Evolutionary conservation across 1,284 basidiomycete species (phyloP), one percentile per base, ranked within the genome.

Genomic region (Baeospora myosura): DNA sequence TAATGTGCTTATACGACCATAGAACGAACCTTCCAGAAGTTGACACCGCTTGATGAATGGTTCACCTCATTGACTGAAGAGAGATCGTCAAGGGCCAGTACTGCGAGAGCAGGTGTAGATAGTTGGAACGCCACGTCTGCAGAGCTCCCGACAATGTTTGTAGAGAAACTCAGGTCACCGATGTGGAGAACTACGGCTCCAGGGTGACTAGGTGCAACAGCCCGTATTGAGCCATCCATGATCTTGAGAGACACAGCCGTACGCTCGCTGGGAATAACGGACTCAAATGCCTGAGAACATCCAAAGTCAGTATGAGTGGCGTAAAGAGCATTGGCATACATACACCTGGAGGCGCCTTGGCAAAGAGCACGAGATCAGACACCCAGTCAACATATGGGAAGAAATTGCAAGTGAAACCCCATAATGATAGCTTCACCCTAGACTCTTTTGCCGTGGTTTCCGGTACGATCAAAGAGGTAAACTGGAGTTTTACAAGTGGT

Each of bases 191-290:
- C 74, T 4, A 87, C 46, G 0, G 79, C 77, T 11, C 89, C 88
- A 1, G 72, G 66, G 52, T 82, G 64, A 0, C 57, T 72, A 2
- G 76, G 74, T 0, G 81, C 74, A n/a, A 76, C 65, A 2, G 76
- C 48, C 38, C 80, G 78, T 17, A 87, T 52, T 0, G 88, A 87
- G 5, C 78, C 75, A 50, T 92, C 82, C n/a, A 67, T 49, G n/a
- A 91, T 51, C 41, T 71, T 74, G 14, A 93, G 46, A 4, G 69
- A 65, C 21, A 98, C 64, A 4, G 71, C 68, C 1, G 92, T 96
- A 23, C 88, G 68, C 58, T 98, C 94, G 47, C 78, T 93, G 0
- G 95, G 95, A 16, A 92, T 80, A 10, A 97, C 91, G 34, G 91
- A 78, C 58, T 96, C 93, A 57, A 98, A 98, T 0, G 88, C 86